These are phyloP conservation scores for Rhodotorula sp. DNA, from an alignment of 1,284 basidiomycete species.

Conservation along the genomic window DNA sequence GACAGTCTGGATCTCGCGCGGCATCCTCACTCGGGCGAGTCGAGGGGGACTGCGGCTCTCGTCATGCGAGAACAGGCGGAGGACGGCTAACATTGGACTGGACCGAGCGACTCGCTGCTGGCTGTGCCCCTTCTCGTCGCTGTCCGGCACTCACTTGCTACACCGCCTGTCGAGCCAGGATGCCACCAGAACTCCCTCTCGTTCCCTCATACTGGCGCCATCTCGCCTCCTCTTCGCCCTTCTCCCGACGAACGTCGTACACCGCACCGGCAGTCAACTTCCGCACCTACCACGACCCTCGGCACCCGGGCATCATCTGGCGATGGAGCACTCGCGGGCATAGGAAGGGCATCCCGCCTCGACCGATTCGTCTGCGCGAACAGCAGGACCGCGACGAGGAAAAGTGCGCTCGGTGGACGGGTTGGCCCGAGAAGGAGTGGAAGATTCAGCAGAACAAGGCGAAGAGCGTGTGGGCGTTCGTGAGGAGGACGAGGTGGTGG, in stretches of 20 bases:
- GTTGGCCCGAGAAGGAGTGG: not conserved
- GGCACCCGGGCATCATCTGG: not conserved
- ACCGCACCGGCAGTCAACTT: too few relatives aligned
- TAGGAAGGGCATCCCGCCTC: slow-evolving; percentile 1
- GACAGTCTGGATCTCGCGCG: not conserved
- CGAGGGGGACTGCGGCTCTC: too few relatives aligned
- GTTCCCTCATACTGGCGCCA: not conserved
- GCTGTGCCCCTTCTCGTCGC: too few relatives aligned
- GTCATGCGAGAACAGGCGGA: too few relatives aligned
- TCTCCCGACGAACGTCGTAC: not conserved
- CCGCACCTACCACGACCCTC: too few relatives aligned
- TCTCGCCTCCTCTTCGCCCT: not conserved
- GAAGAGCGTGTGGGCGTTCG: not conserved
- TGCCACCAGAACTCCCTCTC: not conserved
- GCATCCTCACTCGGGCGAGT: not conserved
- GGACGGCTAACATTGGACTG: too few relatives aligned
- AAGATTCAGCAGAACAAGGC: not conserved
- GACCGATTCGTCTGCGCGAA: not conserved
- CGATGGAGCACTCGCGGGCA: not conserved
- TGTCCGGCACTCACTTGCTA: too few relatives aligned
- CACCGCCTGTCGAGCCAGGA: too few relatives aligned
- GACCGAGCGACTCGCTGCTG: too few relatives aligned
- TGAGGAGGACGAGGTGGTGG: slow-evolving; percentile 6
- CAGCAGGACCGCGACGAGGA: not conserved
- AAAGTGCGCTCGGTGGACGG: too few relatives aligned